Conservation (phyloP, 352 stramenopile species). For the Globisporangium paroecandrum region DNA sequence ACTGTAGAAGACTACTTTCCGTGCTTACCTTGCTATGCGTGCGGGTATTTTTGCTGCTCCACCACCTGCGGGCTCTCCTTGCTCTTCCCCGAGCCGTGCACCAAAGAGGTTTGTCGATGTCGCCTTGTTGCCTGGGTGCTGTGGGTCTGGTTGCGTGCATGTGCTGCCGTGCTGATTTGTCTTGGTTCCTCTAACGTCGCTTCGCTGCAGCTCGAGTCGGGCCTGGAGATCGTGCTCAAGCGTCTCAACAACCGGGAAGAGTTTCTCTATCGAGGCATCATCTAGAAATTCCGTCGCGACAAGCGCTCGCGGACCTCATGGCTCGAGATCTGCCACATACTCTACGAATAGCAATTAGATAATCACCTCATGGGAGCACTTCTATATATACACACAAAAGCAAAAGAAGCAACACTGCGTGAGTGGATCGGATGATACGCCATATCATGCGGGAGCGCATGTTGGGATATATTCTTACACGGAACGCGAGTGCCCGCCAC, state of each 20-base stretch:
- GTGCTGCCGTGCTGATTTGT: not conserved
- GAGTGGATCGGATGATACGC: not conserved
- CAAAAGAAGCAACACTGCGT: not conserved
- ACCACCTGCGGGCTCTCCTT: constrained; percentile 58
- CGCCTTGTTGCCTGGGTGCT: not conserved
- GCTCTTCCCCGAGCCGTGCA: constrained; percentile 60
- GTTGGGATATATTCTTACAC: constrained; percentile 6
- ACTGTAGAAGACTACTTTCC: constrained; percentile 71
- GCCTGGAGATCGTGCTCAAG: constrained; percentile 56
- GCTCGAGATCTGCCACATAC: constrained; percentile 70
- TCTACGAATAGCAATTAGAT: constrained; percentile 41
- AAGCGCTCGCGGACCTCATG: constrained; percentile 49
- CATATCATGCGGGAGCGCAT: not conserved
- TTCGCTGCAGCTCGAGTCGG: constrained; percentile 45
- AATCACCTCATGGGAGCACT: not conserved
- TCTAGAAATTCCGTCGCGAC: constrained; percentile 53
- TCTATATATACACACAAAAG: not conserved
- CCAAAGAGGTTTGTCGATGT: constrained; percentile 41
- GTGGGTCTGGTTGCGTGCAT: not conserved
- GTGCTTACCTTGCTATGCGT: constrained; percentile 66
- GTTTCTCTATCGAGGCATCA: constrained; percentile 62
- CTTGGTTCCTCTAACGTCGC: not conserved
- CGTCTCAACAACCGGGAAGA: constrained; percentile 69
- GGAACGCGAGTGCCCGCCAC: not conserved
- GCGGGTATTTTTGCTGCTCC: constrained; percentile 67